A percentile compares a stretch with the other conserved stretches of the same genome.
These are phyloP conservation scores for Yarrowia yakushimensis DNA, from an alignment of 805 yeast genomes.

Conservation along the genomic window DNA sequence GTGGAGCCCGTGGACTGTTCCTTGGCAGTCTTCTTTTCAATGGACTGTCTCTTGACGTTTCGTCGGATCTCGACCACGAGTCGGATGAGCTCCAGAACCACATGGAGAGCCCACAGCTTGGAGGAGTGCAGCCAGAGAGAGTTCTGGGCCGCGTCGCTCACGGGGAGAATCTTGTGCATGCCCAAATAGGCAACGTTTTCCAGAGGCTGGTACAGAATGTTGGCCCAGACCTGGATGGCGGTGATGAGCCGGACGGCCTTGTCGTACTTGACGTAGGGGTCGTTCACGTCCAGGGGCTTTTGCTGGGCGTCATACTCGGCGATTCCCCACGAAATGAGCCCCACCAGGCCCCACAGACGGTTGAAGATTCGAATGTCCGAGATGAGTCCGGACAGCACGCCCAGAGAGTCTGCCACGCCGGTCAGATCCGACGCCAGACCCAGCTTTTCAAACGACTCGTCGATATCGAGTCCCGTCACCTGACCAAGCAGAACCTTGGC, in stretches of 20 bases:
- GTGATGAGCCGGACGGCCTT: slow-evolving; percentile 34
- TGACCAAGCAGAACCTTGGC: slow-evolving; percentile 13
- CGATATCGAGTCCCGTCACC: background rate
- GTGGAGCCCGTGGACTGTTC: background rate
- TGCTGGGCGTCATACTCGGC: slow-evolving; percentile 35
- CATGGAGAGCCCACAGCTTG: slow-evolving; percentile 40
- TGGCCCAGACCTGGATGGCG: slow-evolving; percentile 39
- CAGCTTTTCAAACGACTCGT: slow-evolving; percentile 1
- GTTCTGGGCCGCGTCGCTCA: slow-evolving; percentile 31
- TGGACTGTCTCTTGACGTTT: slow-evolving; percentile 27
- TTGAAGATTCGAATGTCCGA: slow-evolving; percentile 40
- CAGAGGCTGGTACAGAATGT: slow-evolving; percentile 40
- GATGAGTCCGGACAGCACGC: slow-evolving; percentile 32
- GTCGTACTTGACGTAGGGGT: slow-evolving; percentile 30
- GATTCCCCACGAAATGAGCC: slow-evolving; percentile 40
- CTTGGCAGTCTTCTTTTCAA: slow-evolving; percentile 22
- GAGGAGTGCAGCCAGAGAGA: slow-evolving; percentile 38
- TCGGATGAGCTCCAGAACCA: slow-evolving; percentile 36
- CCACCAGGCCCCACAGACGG: slow-evolving; percentile 41
- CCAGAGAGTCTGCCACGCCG: slow-evolving; percentile 24
- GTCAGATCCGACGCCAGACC: slow-evolving; percentile 7
- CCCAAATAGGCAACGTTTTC: slow-evolving; percentile 44
- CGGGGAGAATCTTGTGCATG: slow-evolving; percentile 38
- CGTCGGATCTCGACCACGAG: slow-evolving; percentile 27
- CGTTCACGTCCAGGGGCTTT: slow-evolving; percentile 22